Evolutionary conservation across 176 grass and related monocot genomes (phyloP), one percentile per base, ranked within the genome.

Genomic region (Zoysia pacifica): DNA sequence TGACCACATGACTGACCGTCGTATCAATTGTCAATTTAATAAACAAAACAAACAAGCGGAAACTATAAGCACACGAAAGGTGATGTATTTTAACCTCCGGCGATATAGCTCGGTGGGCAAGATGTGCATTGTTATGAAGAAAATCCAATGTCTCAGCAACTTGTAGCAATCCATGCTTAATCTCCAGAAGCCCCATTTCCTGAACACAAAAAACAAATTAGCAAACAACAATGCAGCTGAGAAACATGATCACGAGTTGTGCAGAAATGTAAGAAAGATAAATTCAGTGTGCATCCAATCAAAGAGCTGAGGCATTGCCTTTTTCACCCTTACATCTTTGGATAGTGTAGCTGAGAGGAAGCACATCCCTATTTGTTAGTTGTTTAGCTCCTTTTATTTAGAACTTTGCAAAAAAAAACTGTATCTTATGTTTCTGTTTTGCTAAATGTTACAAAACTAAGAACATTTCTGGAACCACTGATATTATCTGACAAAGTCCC

Each of bases 111-210:
- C 97, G 88, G 85, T 99, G 97, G 38, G 94, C 89, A 86, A 99
- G 97, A 81, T 72, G 90, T 14, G 97, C 97, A 86, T 96, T 95
- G 74, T 86, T 99, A 83, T 96, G 93, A 85, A 99, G 97, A 86
- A 99, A 99, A 86, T 99, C 97, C 69, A 99, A 79, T 0, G 97
- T 99, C 69, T 99, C 97, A 64, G 93, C 88, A 74, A 99, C 82
- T 86, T 99, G 97, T 55, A 99, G 93, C 81, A 99, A 77, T 4
- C 97, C 97, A 86, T 99, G 97, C 75, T 99, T 99, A 86, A 99
- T 85, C 86, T 99, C 97, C 38, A 99, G 78, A 58, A 99, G 60
- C 8, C 93, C 93, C 97, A 99, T 96, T 89, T 95, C 90, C 93
- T 99, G 69, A 49, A 94, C 60, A 70, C 44, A 56, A 45, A 18